Conservation (phyloP, 78 protist species). For the Trichosphaerium sp. region DNA sequence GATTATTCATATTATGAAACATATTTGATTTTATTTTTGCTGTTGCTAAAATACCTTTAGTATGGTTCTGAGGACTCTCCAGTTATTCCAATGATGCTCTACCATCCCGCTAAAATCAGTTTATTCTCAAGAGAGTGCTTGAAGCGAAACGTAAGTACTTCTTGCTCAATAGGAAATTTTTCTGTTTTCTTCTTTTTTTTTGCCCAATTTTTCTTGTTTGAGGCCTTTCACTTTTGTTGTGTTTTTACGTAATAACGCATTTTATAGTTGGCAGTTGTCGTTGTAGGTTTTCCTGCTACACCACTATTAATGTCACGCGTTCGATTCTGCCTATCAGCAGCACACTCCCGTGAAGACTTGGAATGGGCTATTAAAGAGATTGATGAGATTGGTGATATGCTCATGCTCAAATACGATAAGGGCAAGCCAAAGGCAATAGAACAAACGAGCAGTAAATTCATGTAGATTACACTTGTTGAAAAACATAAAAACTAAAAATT, state of each 20-base stretch:
- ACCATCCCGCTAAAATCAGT: slow-evolving; percentile 78
- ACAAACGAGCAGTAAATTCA: no score
- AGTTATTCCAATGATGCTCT: slow-evolving; percentile 89
- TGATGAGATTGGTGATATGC: slow-evolving; percentile 32
- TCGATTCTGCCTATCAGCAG: slow-evolving; percentile 93
- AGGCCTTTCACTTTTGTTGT: neutral
- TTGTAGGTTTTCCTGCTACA: slow-evolving; percentile 98
- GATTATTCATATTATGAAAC: neutral
- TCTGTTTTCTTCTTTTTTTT: neutral
- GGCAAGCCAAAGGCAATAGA: no score
- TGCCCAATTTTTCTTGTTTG: neutral
- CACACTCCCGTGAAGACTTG: slow-evolving; percentile 81
- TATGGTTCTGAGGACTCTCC: slow-evolving; percentile 84
- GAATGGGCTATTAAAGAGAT: slow-evolving; percentile 46
- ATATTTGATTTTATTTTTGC: neutral
- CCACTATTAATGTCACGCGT: slow-evolving; percentile 77
- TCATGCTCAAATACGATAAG: slow-evolving; percentile 5
- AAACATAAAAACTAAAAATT: no score
- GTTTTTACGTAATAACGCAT: neutral
- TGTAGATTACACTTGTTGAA: no score
- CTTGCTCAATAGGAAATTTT: neutral
- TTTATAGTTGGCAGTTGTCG: slow-evolving; percentile 92
- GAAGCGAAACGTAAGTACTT: slow-evolving; percentile 9
- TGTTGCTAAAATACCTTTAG: slow-evolving; percentile 34
- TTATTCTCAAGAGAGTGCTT: slow-evolving; percentile 64